Evolutionary conservation across 495 filamentous ascomycete species (phyloP), one percentile per base, ranked within the genome.

Genomic region (Neurospora intermedia): DNA sequence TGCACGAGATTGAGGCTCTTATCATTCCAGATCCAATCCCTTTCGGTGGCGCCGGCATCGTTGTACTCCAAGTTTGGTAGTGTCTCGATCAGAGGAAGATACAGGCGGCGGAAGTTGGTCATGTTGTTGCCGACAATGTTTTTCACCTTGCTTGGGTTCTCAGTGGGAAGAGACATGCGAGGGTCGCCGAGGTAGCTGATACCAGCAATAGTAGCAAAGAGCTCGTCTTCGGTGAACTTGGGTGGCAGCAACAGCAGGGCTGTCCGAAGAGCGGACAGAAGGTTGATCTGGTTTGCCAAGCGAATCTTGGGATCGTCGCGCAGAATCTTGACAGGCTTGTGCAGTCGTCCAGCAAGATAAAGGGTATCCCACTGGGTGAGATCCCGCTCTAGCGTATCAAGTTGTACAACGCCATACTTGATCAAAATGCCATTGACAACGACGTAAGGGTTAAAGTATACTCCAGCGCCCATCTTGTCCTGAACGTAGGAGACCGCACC

Each of bases 271-370:
- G 96, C 96, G 7, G 95, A 96, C 27, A 98, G 82, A 8, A 99
- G 87, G 79, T 99, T 99, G 81, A 96, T 89, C 80, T 98, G 96
- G 80, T 98, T 98, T 6, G 96, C 92, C 27, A 97, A 85, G 20
- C 94, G 92, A 43, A 99, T 93, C 70, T 90, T 89, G 2, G 96
- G 91, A 77, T 98, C 93, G 76, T 99, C 96, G 27, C 94, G 91
- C 6, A 99, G 87, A 76, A 98, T 99, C 83, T 98, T 98, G 76
- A 98, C 96, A 1, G 96, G 96, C 79, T 99, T 99, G 42, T 99
- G 96, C 54, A 99, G 83, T 48, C 96, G 93, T 2, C 96, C 96
- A 31, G 96, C 96, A 38, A 99, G 87, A 80, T 98, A 99, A 48
- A 99, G 84, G 0, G 92, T 97, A 71, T 94, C 89, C 96, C 96